Evolutionary conservation across 2,329 filamentous ascomycete species (phyloP), one percentile per base, ranked within the genome.

Genomic region (Cercospora beticola): DNA sequence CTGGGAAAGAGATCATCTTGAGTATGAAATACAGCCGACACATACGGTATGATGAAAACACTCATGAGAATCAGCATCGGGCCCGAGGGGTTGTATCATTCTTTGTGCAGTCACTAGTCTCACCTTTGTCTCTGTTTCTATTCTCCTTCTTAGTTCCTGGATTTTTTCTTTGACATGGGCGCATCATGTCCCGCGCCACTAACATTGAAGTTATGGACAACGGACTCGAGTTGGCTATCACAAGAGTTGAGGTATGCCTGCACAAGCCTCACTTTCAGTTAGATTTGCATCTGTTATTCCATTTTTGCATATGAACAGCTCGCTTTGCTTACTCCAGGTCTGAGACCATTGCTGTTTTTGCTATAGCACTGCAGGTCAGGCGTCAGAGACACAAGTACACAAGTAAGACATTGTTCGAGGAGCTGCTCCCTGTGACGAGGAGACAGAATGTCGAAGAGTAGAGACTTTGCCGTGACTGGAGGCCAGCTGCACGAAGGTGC

Each of bases 41-140:
- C 26, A 63, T 30, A 54, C 12, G 23, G n/a, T 52, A 63, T 49
- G 52, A 65, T 43, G 62, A 65, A 58, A 46, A 31, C 31, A 64
- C 14, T 54, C 43, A 28, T n/a, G 31, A 7, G 6, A 28, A 14
- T 30, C 31, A 18, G 14, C n/a, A 57, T 40, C 33, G 40, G 52
- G 52, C 23, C 62, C 64, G 43, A 61, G 64, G 58, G 56, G 18
- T 21, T 26, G 31, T 26, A 40, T 30, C 30, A 18, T 18, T 54
- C 64, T 54, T 66, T 66, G 56, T 66, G 26, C 52, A n/a, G 7
- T n/a, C 33, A 33, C 16, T 31, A 8, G 40, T n/a, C 56, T 43
- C 30, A 18, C 30, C 68, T 73, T 71, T 73, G 69, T 68, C 46
- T 60, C 56, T 62, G 60, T 63, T 70, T 30, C 71, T 70, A 69